Base-by-base conservation (phyloP, 306 rosid genomes). In the Lathyrus sativus region DNA sequence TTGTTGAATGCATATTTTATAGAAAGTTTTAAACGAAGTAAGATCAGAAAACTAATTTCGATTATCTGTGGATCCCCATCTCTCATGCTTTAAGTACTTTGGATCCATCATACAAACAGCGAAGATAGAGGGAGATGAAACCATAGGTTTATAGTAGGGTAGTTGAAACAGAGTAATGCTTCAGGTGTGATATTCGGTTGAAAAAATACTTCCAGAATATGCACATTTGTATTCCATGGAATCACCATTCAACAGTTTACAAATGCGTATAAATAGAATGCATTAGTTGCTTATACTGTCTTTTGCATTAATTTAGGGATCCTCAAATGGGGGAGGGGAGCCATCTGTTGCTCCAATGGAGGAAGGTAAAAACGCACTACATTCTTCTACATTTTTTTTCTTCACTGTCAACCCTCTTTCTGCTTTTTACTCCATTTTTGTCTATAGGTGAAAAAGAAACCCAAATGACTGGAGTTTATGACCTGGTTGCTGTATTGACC, bases 401-500 rank as follows among this genome's bases (percentile, higher is more conserved):
- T 59, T 68, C 6, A 11, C 66, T 45, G 45, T 26, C 72, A 53
- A 65, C 58, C 14, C 49, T 51, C 67, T 44, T 74, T 66, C 42
- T 56, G 50, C 28, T 67, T 65, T 70, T 77, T 65, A 63, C 62
- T 66, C 63, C 13, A 22, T 61, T 72, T 73, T 80, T 79, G 83
- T 80, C 60, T 33, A 42, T 60, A 76, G 81, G 92, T 51, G 85
- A 81, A 43, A 87, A 76, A 49, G 90, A 81, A 78, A 57, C 85
- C 55, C 91, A 89, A 14, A 82, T 95, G 91, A 95, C 97, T 35
- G 99, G 92, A 67, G 70, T 91, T 70, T 95, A 95, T 69, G 99
- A 95, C 80, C 81, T 95, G 95, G 99, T 88, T 35, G 89, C 99
- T 65, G 97, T 95, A 70, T 80, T 95, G 81, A 95, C 99, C 77